Base-by-base conservation (phyloP, 2,329 filamentous ascomycete species). In the Chaetoscypha palmicola region DNA sequence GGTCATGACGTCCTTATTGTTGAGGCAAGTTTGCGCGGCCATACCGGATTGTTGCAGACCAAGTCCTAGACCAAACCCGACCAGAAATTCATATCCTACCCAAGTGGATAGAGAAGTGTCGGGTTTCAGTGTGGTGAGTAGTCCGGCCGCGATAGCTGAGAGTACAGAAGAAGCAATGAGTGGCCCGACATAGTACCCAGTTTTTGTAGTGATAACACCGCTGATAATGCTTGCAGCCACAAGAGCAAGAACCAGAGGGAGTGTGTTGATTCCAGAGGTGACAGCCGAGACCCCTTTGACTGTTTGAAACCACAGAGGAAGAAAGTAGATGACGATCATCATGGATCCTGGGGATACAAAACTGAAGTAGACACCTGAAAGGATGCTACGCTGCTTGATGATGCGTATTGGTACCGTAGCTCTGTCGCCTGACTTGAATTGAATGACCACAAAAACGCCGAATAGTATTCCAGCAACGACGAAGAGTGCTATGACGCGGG, bases 251-350 rank as follows among this genome's bases (percentile, higher is more conserved):
- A 67, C 57, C 14, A 62, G 45, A 2, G 64, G 64, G 5, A 66
- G 47, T 2, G 58, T 62, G 16, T 61, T 41, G 44, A 67, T 57
- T 21, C 65, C 60, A 16, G 62, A 61, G 22, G 58, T 69, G 66
- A 64, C 53, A 9, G 54, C 52, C 2, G 63, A 62, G 10, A 66
- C 61, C 4, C 62, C 63, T 41, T 66, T 65, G 47, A 71, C 64
- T 4, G 66, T 68, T 49, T 73, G 69, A 53, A 72, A 71, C 62
- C 66, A 72, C 41, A 70, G 64, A 26, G 73, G 67, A 31, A 71
- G 62, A 33, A 66, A 66, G 23, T 70, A 68, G 46, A 65, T 66
- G 43, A 81, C 77, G 43, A 77, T 26, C 43, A 60, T 66, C 49
- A 58, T 61, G 3, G 53, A 37, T 14, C 50, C 52, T 2, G 51